Evolutionary conservation across 176 grass and related monocot species (phyloP), one percentile per base, ranked within the genome.

Genomic region (Urochloa ruziziensis): DNA sequence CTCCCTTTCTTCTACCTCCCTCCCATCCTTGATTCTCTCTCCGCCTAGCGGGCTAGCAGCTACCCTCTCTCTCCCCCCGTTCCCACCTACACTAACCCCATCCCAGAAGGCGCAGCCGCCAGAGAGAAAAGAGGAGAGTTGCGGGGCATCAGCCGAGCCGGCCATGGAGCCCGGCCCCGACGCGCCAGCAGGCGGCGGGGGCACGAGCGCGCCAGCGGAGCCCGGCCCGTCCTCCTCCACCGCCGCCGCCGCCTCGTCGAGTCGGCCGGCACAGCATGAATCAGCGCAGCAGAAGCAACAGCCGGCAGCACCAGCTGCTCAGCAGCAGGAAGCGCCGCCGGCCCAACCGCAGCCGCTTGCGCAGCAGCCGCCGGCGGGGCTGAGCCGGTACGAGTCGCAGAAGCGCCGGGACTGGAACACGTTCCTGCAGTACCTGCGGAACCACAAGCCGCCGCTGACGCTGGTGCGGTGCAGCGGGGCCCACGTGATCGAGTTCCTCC

Each of bases 361-460:
- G 39, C 90, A 78, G 70, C 70, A 73, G 48, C 54, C 47, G 16
- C 65, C 70, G 30, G 82, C 62, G 1, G 77, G 72, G 21, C 86
- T 74, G 9, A 97, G 95, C 84, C 77, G 95, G 33, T 97, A 97
- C 70, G 95, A 97, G 77, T 97, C 95, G 25, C 95, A 97, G 88
- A 97, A 97, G 86, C 78, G 95, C 1, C 83, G 95, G 0, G 95
- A 97, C 88, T 97, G 95, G 95, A 94, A 94, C 84, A 97, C 95
- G 25, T 97, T 97, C 84, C 88, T 97, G 27, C 90, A 97, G 75
- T 97, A 94, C 81, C 86, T 97, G 73, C 54, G 63, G n/a, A 94
- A 94, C 79, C 95, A 94, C 86, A 93, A 90, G 81, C 95, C 94
- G 34, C 94, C 94, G 57, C 88, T 97, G 51, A 90, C 89, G 19